phyloP scores from a whole-genome alignment of 192 early-diverging fungal species.

The Mortierella hygrophila region DNA sequence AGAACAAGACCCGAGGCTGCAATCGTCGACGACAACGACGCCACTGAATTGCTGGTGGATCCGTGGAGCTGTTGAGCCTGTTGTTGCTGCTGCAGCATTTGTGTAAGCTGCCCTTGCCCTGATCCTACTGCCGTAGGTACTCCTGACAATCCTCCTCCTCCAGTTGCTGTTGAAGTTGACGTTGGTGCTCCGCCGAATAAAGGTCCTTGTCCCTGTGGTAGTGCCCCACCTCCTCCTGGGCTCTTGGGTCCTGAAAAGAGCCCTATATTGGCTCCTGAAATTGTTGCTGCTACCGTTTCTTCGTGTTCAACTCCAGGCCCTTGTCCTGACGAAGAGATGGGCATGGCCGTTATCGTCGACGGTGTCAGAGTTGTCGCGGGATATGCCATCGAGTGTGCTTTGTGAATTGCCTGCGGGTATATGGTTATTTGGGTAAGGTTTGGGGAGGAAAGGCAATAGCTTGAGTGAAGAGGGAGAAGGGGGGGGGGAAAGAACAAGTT shows the following conservation, averaged over 20 bases:
- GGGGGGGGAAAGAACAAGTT: slow-evolving; percentile 7
- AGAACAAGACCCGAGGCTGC: slow-evolving; percentile 50
- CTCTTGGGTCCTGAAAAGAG: not conserved
- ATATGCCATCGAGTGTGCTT: slow-evolving; percentile 19
- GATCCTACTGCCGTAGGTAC: not conserved
- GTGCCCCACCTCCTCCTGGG: not conserved
- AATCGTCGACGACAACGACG: slow-evolving; percentile 39
- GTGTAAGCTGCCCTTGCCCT: slow-evolving; percentile 28
- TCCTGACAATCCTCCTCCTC: not conserved
- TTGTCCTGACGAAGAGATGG: slow-evolving; percentile 19
- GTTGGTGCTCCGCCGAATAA: not conserved
- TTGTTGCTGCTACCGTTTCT: not conserved
- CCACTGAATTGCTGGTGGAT: slow-evolving; percentile 19
- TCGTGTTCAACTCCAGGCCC: slow-evolving; percentile 9
- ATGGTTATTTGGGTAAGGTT: not conserved
- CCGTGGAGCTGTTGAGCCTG: not conserved
- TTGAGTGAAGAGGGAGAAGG: not conserved
- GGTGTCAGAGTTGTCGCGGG: slow-evolving; percentile 7
- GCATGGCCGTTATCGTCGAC: slow-evolving; percentile 8
- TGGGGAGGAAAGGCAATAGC: not conserved
- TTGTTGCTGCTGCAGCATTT: slow-evolving; percentile 28
- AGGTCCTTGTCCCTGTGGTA: not conserved
- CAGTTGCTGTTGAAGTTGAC: not conserved
- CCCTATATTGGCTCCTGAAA: not conserved
- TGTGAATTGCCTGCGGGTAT: not conserved